These are phyloP conservation scores for Pseudocercospora fijiensis DNA, from an alignment of 2,329 filamentous ascomycete species.

Conservation along the genomic window DNA sequence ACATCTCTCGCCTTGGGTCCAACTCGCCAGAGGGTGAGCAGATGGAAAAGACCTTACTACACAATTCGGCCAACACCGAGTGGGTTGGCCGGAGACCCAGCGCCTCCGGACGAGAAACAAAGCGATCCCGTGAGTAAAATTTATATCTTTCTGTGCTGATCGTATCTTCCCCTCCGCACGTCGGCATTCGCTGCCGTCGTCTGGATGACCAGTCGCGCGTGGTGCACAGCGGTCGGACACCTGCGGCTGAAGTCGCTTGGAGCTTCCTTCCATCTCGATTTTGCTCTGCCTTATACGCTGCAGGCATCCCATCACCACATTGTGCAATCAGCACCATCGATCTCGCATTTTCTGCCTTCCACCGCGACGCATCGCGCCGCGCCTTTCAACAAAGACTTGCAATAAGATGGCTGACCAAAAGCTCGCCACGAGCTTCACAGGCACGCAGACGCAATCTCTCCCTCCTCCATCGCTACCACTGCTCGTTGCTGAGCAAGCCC, in stretches of 20 bases:
- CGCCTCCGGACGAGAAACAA: slow-evolving; percentile 36
- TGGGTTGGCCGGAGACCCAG: slow-evolving; percentile 37
- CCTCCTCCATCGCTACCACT: slow-evolving; percentile 87
- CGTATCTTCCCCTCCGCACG: slow-evolving; percentile 3
- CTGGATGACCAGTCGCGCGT: slow-evolving; percentile 10
- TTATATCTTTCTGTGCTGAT: background rate
- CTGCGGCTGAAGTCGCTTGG: slow-evolving; percentile 1
- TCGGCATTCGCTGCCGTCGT: slow-evolving; percentile 7
- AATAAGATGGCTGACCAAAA: slow-evolving; percentile 35
- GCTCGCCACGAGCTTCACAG: slow-evolving; percentile 26
- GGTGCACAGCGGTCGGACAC: background rate
- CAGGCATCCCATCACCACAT: background rate
- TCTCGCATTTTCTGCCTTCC: background rate
- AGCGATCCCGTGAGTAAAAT: slow-evolving; percentile 36
- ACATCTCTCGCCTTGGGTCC: slow-evolving; percentile 22
- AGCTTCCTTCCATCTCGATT: background rate
- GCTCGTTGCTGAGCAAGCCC: slow-evolving; percentile 88
- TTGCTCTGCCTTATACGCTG: background rate
- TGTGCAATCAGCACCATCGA: background rate
- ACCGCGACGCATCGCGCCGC: slow-evolving; percentile 25
- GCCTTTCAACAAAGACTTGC: slow-evolving; percentile 41
- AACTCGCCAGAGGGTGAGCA: slow-evolving; percentile 19
- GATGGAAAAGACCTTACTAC: slow-evolving; percentile 31
- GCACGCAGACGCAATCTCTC: slow-evolving; percentile 74
- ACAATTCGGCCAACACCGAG: slow-evolving; percentile 28